Evolutionary conservation across 106 monocot species (phyloP).

Genomic region (Posidonia australis): DNA sequence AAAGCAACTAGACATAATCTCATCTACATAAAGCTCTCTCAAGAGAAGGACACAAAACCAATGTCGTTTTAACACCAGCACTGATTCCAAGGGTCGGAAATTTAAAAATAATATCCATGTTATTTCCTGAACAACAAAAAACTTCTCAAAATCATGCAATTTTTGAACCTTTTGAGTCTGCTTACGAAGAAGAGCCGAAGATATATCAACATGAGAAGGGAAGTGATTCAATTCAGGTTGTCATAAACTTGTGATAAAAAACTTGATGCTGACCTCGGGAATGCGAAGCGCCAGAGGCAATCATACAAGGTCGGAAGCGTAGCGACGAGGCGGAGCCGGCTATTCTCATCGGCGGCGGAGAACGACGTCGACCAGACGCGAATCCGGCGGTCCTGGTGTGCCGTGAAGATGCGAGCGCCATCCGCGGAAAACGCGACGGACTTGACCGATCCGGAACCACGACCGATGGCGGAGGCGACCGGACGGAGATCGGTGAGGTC

Average conservation of each 20-base stretch:
- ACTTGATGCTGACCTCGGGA: constrained; percentile 18
- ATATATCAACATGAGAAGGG: constrained; percentile 21
- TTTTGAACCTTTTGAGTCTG: too few relatives aligned
- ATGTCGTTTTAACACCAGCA: too few relatives aligned
- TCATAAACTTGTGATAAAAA: neutral
- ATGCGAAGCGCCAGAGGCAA: constrained; percentile 38
- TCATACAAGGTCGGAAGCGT: constrained; percentile 60
- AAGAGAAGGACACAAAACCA: too few relatives aligned
- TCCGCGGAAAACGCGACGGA: constrained; percentile 28
- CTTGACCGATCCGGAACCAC: constrained; percentile 46
- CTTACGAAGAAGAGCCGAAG: too few relatives aligned
- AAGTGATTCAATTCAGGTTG: neutral
- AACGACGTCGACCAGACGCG: constrained; percentile 40
- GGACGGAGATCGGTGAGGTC: constrained; percentile 20
- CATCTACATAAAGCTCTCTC: too few relatives aligned
- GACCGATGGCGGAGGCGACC: constrained; percentile 10
- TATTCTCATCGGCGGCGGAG: constrained; percentile 1
- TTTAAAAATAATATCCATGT: too few relatives aligned
- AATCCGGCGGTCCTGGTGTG: constrained; percentile 67
- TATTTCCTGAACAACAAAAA: too few relatives aligned
- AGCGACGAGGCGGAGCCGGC: constrained; percentile 21
- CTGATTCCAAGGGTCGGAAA: too few relatives aligned
- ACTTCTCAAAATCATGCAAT: neutral
- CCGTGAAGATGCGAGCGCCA: constrained; percentile 30
- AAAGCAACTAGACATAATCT: too few relatives aligned